Percentiles rank a stretch among this genome's conserved stretches.
phyloP scores from a whole-genome alignment of 75 land plant genomes.

The Chamaecyparis obtusa region DNA sequence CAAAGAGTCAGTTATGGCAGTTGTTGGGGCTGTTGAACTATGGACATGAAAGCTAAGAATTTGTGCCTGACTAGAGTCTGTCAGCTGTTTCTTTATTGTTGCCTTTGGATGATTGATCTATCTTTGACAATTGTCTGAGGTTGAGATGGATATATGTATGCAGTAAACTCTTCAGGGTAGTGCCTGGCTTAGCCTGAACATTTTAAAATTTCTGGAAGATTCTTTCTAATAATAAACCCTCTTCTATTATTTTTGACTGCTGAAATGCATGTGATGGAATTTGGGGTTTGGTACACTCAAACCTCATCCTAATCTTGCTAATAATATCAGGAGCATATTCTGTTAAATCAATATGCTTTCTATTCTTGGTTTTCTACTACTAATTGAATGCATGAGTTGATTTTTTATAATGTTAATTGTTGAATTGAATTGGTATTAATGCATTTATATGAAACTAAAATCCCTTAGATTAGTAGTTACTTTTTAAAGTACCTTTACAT shows the following conservation, averaged over 20 bases:
- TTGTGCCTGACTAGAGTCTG: background rate
- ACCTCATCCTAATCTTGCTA: background rate
- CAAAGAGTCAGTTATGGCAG: too few relatives aligned
- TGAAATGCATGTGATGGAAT: background rate
- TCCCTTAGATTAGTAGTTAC: background rate
- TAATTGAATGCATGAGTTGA: background rate
- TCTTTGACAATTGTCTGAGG: slow-evolving; percentile 1
- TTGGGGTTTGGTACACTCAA: background rate
- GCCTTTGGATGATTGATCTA: background rate
- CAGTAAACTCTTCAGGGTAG: background rate
- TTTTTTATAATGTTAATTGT: background rate
- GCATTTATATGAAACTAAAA: too few relatives aligned
- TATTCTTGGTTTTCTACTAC: background rate
- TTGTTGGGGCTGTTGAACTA: slow-evolving; percentile 3
- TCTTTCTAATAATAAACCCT: slow-evolving; percentile 6
- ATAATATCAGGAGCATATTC: slow-evolving; percentile 10
- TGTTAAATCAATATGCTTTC: background rate
- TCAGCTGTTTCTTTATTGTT: background rate
- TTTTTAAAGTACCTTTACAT: background rate
- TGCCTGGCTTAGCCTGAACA: background rate
- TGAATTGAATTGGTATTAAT: background rate
- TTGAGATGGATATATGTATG: slow-evolving; percentile 3
- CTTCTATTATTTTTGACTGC: background rate
- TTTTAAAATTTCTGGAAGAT: background rate
- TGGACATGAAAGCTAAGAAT: slow-evolving; percentile 7